Base-by-base conservation (phyloP, 2,329 filamentous ascomycete species). In the Pseudopyrenochaeta lycopersici region DNA sequence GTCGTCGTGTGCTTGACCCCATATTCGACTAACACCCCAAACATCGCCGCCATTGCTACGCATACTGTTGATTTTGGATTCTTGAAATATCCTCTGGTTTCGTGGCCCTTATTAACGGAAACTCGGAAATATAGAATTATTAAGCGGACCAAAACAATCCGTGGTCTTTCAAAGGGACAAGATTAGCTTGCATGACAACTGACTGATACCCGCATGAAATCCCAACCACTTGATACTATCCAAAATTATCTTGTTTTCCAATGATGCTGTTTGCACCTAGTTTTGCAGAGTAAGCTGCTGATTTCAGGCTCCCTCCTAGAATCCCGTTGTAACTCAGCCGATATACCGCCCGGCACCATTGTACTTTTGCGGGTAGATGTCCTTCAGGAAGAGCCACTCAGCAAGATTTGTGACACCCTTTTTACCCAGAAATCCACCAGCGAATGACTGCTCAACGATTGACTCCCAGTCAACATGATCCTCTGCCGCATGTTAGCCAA, bases 381-480 rank as follows among this genome's bases (percentile, higher is more conserved):
- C 17, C 3, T 21, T n/a, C 11, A 17, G 35, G 35, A 21, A 21
- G 15, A 21, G 5, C 2, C 17, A 11, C 17, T 38, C 17, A 9
- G 12, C 15, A 14, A 42, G 15, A 6, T n/a, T 21, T 7, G 9
- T 35, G 1, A 20, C 42, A 36, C 35, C 14, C 20, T 29, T 46
- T 9, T 14, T 32, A 3, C 40, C 45, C 10, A 46, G 20, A 15
- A 20, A 20, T 1, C 32, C 41, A 4, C 9, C 18, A 3, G 48
- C 31, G 31, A 46, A 49, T 1, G 49, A 49, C 11, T 11, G 18
- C 20, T 43, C 48, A 10, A 56, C 46, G 11, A 56, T 39, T 4
- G 23, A 9, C 17, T 52, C 40, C 53, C 48, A 46, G 7, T 56
- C 38, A 3, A 17, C 11, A 11, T 46, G 35, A 14, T 49, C 23